phyloP scores from a whole-genome alignment of 495 filamentous ascomycete genomes.

The Penicillium bialowiezense region DNA sequence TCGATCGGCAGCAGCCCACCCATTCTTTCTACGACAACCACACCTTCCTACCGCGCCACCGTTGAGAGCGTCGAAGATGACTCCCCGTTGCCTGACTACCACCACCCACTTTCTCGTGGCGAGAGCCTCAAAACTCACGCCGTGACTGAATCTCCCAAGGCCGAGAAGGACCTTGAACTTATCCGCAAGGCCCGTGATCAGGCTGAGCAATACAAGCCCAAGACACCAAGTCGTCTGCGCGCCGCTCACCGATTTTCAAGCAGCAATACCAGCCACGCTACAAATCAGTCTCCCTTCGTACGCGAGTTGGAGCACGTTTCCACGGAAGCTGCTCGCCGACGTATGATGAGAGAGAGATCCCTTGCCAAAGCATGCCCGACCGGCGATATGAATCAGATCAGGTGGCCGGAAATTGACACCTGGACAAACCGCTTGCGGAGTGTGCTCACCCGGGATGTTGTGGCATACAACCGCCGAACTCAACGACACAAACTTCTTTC shows the following conservation, averaged over 20 bases:
- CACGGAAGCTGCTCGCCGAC: background rate
- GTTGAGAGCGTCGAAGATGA: too few relatives aligned
- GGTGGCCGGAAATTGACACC: background rate
- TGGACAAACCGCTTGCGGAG: background rate
- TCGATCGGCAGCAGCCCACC: constrained; percentile 2
- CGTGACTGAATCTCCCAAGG: too few relatives aligned
- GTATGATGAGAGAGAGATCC: background rate
- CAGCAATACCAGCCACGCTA: constrained; percentile 2
- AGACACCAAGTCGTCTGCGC: constrained; percentile 47
- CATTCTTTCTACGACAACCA: background rate
- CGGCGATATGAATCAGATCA: background rate
- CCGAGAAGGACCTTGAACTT: background rate
- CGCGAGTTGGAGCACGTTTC: too few relatives aligned
- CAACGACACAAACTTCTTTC: too few relatives aligned
- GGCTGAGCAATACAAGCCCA: constrained; percentile 45
- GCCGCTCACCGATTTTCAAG: constrained; percentile 36
- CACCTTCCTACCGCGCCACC: too few relatives aligned
- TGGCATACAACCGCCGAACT: too few relatives aligned
- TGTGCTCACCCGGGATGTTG: background rate
- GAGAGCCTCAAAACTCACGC: too few relatives aligned
- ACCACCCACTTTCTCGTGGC: too few relatives aligned
- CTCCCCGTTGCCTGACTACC: too few relatives aligned
- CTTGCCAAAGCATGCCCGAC: background rate
- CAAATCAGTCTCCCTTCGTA: too few relatives aligned
- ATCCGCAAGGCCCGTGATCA: constrained; percentile 31